Conservation (phyloP, 2,329 filamentous ascomycete genomes). For the Xylaria sp. region DNA sequence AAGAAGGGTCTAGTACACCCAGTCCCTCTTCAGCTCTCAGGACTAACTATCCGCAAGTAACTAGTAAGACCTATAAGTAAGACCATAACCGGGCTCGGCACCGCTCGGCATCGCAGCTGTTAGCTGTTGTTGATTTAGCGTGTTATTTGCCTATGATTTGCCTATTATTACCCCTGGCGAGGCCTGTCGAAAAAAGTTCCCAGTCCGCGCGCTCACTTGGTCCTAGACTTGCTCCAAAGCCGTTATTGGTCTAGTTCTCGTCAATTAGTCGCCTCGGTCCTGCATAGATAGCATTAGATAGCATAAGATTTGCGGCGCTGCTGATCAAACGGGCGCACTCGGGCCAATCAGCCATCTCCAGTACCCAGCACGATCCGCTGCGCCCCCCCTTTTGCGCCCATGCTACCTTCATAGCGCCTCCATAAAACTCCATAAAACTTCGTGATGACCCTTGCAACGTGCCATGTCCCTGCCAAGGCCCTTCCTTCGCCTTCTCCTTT, state of each 20-base stretch:
- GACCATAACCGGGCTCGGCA: not conserved
- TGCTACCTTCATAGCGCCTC: conserved; percentile 3
- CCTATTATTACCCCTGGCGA: conserved; percentile 18
- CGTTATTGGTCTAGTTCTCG: conserved; percentile 23
- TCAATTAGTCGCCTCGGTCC: conserved; percentile 24
- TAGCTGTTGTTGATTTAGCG: not conserved
- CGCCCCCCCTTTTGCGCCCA: conserved; percentile 18
- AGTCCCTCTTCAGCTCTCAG: not conserved
- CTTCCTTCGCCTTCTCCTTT: conserved; percentile 23
- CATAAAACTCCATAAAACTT: conserved; percentile 19
- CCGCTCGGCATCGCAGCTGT: not conserved
- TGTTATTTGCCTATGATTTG: too few species aligned
- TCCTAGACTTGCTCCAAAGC: conserved; percentile 3
- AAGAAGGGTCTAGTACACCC: not conserved
- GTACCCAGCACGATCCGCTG: conserved; percentile 13
- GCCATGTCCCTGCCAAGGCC: conserved; percentile 24
- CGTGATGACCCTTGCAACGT: conserved; percentile 31
- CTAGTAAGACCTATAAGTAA: not conserved
- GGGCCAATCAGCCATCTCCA: conserved; percentile 25
- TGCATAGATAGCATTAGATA: conserved; percentile 11
- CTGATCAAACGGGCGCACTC: conserved; percentile 29
- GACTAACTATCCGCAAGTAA: not conserved
- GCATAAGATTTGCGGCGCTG: conserved; percentile 31
- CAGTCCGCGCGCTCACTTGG: not conserved
- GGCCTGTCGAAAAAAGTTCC: conserved; percentile 8